phyloP scores from a whole-genome alignment of 805 yeast species.

The Alloascoidea hylecoeti region DNA sequence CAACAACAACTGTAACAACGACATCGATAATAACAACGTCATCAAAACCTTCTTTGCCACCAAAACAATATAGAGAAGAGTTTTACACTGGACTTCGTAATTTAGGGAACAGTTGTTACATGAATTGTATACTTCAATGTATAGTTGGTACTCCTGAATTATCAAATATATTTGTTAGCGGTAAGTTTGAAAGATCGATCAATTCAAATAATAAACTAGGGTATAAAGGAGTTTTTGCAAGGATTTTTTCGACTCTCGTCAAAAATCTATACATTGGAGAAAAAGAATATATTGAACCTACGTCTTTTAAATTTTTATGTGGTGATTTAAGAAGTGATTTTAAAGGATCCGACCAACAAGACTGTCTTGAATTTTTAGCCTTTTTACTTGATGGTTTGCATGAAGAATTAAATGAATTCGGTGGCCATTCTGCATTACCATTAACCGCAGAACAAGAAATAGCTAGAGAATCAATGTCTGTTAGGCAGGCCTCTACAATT shows the following conservation, averaged over 20 bases:
- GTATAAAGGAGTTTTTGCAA: slow-evolving; percentile 65
- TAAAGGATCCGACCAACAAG: slow-evolving; percentile 64
- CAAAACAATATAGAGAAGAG: slow-evolving; percentile 6
- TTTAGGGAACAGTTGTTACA: slow-evolving; percentile 84
- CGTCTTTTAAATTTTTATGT: slow-evolving; percentile 47
- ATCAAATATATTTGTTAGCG: slow-evolving; percentile 44
- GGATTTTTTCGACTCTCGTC: slow-evolving; percentile 49
- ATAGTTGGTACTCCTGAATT: slow-evolving; percentile 59
- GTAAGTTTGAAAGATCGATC: slow-evolving; percentile 49
- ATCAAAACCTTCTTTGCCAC: background rate
- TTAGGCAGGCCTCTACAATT: slow-evolving; percentile 70
- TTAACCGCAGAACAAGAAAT: slow-evolving; percentile 61
- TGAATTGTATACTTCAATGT: slow-evolving; percentile 87
- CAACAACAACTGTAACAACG: background rate
- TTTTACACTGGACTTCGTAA: slow-evolving; percentile 63
- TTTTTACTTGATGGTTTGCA: slow-evolving; percentile 65
- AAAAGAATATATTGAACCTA: slow-evolving; percentile 40
- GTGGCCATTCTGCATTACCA: slow-evolving; percentile 31
- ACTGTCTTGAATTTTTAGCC: slow-evolving; percentile 70
- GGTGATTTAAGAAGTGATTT: slow-evolving; percentile 58
- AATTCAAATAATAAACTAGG: slow-evolving; percentile 67
- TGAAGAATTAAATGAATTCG: slow-evolving; percentile 67
- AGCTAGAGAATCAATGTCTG: slow-evolving; percentile 54
- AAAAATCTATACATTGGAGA: slow-evolving; percentile 33
- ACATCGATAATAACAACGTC: background rate